phyloP scores from a whole-genome alignment of 257 asterid species.

The Solanum etuberosum region DNA sequence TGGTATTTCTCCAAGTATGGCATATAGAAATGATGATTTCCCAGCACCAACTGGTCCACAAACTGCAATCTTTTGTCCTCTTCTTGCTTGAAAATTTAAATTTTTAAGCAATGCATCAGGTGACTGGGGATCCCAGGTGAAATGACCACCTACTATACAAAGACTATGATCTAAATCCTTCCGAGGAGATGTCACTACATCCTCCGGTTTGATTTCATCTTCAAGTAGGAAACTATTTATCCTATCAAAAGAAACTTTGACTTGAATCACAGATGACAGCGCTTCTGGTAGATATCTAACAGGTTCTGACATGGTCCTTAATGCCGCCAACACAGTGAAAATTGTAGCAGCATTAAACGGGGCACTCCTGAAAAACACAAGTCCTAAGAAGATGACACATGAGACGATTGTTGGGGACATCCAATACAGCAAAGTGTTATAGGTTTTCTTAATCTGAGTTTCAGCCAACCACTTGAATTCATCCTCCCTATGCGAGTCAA shows the following conservation, averaged over 20 bases:
- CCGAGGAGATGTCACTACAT: not conserved
- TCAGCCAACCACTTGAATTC: slow-evolving; percentile 61
- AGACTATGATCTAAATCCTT: slow-evolving; percentile 10
- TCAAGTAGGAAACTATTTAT: slow-evolving; percentile 47
- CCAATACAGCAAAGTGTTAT: slow-evolving; percentile 39
- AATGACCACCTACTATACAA: slow-evolving; percentile 28
- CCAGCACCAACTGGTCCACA: slow-evolving; percentile 82
- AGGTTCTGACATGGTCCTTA: slow-evolving; percentile 58
- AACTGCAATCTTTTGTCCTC: slow-evolving; percentile 53
- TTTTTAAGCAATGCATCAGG: slow-evolving; percentile 18
- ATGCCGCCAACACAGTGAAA: slow-evolving; percentile 57
- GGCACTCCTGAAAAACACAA: slow-evolving; percentile 41
- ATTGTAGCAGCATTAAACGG: slow-evolving; percentile 49
- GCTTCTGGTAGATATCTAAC: slow-evolving; percentile 55
- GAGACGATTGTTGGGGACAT: slow-evolving; percentile 65
- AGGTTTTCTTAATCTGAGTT: slow-evolving; percentile 31
- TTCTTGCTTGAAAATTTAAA: slow-evolving; percentile 18
- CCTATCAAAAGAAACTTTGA: slow-evolving; percentile 58
- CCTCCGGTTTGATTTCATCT: slow-evolving; percentile 44
- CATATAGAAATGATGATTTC: slow-evolving; percentile 54
- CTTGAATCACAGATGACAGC: slow-evolving; percentile 50
- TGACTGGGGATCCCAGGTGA: slow-evolving; percentile 47
- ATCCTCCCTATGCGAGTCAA: slow-evolving; percentile 30
- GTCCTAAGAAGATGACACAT: slow-evolving; percentile 46
- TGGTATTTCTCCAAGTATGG: slow-evolving; percentile 65